Conservation (phyloP, 352 stramenopile species). For the Pythium coloratum region DNA sequence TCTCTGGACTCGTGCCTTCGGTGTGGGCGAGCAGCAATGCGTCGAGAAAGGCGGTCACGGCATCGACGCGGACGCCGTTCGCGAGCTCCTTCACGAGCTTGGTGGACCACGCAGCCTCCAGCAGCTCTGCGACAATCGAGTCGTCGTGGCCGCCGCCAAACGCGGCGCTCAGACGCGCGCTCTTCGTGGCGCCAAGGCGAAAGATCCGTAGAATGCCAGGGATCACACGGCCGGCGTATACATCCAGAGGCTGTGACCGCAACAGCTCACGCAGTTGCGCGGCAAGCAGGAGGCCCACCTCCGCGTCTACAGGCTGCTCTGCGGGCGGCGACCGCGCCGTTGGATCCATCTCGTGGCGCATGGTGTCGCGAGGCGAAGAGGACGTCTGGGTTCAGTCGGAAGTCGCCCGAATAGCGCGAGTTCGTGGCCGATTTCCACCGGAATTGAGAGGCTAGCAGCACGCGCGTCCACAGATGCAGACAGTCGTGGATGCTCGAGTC, state of each 20-base stretch:
- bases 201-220: conserved; percentile 24
- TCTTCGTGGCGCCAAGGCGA: conserved; percentile 27
- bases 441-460: background rate
- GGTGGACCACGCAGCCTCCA: conserved; percentile 30
- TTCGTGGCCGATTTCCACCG: conserved; percentile 5
- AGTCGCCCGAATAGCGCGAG: background rate
- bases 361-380: background rate
- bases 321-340: conserved; percentile 18
- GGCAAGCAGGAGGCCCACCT: conserved; percentile 26
- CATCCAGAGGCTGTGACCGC: conserved; percentile 21
- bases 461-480: background rate
- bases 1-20: conserved; percentile 11
- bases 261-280: conserved; percentile 28
- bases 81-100: conserved; percentile 25
- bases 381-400: background rate
- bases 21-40: conserved; percentile 29
- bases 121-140: conserved; percentile 20
- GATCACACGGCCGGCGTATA: conserved; percentile 12
- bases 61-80: conserved; percentile 20
- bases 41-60: conserved; percentile 26
- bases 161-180: conserved; percentile 17
- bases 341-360: conserved; percentile 30
- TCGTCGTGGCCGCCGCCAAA: conserved; percentile 9
- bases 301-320: conserved; percentile 27
- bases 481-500: background rate